Base-by-base conservation (phyloP, 2,329 filamentous ascomycete genomes). In the Alternaria postmessia region DNA sequence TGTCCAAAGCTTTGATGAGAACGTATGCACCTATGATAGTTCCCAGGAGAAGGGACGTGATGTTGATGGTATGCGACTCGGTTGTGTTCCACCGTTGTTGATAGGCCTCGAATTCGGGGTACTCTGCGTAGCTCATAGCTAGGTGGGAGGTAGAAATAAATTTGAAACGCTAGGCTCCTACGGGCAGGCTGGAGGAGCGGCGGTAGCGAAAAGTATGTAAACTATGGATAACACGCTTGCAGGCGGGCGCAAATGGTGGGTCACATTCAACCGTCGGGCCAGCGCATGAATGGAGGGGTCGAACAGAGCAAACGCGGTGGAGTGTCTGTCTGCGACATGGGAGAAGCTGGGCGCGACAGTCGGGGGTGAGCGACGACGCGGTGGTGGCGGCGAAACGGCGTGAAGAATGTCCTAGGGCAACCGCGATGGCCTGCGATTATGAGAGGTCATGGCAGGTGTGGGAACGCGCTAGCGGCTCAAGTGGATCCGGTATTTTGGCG, bases 241-340 rank as follows among this genome's bases (percentile, higher is more conserved):
- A 41, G 51, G 59, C 52, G 48, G 43, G 57, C 52, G 48, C 59
- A 38, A n/a, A 51, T 51, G 39, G 28, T 43, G 46, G 30, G 42
- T 47, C 43, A 46, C 39, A 42, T 68, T 76, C 73, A 77, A 62
- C 74, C 70, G 67, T 75, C 63, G 16, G 74, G 73, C 72, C 75
- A 75, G 70, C 73, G 72, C 68, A 74, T 66, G 54, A 57, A 67
- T 51, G 61, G 54, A 51, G 57, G 28, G 8, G 24, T 61, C 54
- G 62, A 59, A 69, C 59, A 68, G 56, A 70, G 71, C 72, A 76
- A 72, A 74, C 72, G 64, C 63, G 61, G 57, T 36, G 62, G 61
- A 54, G 60, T 64, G 54, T 55, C 68, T 68, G 67, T 69, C 67
- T 73, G 66, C 75, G 74, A 76, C 75, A 78, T 78, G 68, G 24